Percentiles rank a stretch among this genome's conserved stretches.
Conservation (phyloP, 257 asterid species). For the Penstemon davidsonii region DNA sequence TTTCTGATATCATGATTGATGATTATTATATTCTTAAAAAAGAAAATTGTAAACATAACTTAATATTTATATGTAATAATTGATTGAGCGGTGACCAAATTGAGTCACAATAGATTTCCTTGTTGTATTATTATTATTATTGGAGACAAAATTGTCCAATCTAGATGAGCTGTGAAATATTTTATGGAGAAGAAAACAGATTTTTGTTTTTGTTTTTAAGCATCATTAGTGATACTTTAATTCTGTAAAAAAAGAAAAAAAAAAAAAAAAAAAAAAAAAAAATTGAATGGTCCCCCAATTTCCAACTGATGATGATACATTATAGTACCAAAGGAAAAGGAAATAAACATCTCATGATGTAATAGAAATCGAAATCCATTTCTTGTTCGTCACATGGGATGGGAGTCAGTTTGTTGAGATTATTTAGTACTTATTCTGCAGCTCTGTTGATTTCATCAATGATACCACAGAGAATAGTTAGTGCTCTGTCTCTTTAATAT, state of each 20-base stretch:
- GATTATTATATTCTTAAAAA: too few relatives aligned
- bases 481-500: too few relatives aligned
- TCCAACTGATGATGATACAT: not conserved
- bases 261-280: not conserved
- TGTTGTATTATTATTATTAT: not conserved
- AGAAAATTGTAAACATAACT: too few relatives aligned
- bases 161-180: not conserved
- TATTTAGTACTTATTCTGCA: too few relatives aligned
- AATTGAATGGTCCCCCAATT: not conserved
- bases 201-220: not conserved
- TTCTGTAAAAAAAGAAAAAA: not conserved
- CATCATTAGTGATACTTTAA: not conserved
- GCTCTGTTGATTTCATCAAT: too few relatives aligned
- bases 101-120: too few relatives aligned
- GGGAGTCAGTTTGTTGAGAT: too few relatives aligned
- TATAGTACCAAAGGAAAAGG: not conserved
- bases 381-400: not conserved
- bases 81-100: too few relatives aligned
- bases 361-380: not conserved
- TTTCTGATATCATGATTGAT: too few relatives aligned
- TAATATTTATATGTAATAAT: too few relatives aligned
- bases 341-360: not conserved
- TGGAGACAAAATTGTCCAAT: not conserved
- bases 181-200: not conserved
- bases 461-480: too few relatives aligned